Conservation (phyloP, 495 filamentous ascomycete genomes). For the Tuber indicum region DNA sequence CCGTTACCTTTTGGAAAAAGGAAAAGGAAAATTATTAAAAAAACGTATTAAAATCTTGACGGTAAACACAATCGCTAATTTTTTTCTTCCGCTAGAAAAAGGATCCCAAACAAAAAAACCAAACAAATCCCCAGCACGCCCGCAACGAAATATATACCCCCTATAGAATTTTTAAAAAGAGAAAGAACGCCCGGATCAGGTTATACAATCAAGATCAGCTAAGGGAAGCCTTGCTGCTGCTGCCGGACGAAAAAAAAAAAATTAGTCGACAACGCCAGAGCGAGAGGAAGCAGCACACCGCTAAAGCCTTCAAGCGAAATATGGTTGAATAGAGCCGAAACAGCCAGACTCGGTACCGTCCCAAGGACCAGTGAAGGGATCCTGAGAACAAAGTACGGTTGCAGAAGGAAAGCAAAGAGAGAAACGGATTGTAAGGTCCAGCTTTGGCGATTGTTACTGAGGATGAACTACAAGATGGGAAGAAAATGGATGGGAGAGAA, state of each 20-base stretch:
- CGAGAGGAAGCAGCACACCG: not conserved
- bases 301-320: not conserved
- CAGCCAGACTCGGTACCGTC: conserved; percentile 34
- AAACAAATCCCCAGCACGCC: conserved; percentile 9
- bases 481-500: conserved; percentile 21
- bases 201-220: not conserved
- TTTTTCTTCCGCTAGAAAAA: conserved; percentile 27
- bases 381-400: conserved; percentile 27
- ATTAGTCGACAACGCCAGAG: not conserved
- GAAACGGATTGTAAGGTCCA: conserved; percentile 37
- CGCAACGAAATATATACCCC: not conserved
- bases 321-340: not conserved
- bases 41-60: conserved; percentile 4
- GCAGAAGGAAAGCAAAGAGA: conserved; percentile 30
- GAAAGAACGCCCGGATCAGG: not conserved
- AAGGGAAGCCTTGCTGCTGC: not conserved
- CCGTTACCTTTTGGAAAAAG: not conserved
- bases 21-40: conserved; percentile 6
- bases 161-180: not conserved
- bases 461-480: conserved; percentile 29
- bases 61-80: conserved; percentile 1
- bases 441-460: conserved; percentile 33
- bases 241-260: not conserved
- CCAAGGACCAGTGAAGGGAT: conserved; percentile 33
- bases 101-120: conserved; percentile 13